phyloP scores from a whole-genome alignment of 2,329 filamentous ascomycete species.

The Apiospora rasikravindrae region DNA sequence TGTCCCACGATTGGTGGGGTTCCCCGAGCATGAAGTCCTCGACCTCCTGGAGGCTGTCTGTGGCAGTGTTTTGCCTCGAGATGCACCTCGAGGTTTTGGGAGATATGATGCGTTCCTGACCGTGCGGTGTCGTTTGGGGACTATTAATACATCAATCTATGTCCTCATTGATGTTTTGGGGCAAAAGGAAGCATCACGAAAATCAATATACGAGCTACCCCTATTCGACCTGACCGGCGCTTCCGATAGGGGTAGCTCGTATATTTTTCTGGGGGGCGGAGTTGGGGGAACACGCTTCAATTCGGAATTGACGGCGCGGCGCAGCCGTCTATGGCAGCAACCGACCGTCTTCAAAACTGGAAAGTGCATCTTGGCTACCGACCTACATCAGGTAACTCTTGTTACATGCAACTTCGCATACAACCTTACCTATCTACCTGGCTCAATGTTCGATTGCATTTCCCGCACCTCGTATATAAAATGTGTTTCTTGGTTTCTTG shows the following conservation, averaged over 20 bases:
- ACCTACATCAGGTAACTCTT: too few relatives aligned
- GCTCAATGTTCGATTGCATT: neutral
- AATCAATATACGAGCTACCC: neutral
- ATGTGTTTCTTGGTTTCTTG: neutral
- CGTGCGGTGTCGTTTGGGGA: too few relatives aligned
- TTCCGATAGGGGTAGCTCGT: neutral
- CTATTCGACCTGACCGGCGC: neutral
- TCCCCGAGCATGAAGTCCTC: neutral
- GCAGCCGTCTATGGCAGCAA: neutral
- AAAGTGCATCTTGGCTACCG: neutral
- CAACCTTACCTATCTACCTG: neutral
- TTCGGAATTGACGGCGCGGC: neutral
- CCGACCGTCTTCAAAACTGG: neutral
- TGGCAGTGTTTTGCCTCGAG: too few relatives aligned
- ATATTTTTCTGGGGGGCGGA: neutral
- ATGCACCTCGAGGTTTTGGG: neutral
- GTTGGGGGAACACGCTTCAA: neutral
- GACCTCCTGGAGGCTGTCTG: too few relatives aligned
- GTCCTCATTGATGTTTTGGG: neutral
- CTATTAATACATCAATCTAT: neutral
- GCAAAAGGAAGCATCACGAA: neutral
- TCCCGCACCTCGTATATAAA: neutral
- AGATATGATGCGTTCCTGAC: neutral
- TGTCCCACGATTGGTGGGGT: neutral
- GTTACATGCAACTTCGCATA: neutral